Evolutionary conservation across 371 early-diverging fungal species (phyloP), one percentile per base, ranked within the genome.

Genomic region (Circinella minor): DNA sequence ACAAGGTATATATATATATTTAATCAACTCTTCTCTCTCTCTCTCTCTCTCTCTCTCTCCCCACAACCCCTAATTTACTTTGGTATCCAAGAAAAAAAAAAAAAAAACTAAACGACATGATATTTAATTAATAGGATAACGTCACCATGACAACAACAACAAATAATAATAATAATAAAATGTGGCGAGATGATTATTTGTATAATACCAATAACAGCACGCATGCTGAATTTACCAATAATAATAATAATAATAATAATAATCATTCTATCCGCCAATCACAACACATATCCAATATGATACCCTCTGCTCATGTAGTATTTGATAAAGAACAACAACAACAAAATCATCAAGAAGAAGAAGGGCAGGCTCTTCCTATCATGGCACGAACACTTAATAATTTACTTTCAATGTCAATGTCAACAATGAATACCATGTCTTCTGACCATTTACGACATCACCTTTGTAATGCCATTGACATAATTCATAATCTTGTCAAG

Each of bases 391-490:
- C 55, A 6, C 46, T 67, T 38, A 17, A 66, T n/a, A 43, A 46
- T 18, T 51, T 70, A 27, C 34, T 63, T 10, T 59, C 55, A 11
- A 47, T 46, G 27, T n/a, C 57, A 5, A 57, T 51, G 51, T 15
- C 49, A 47, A 65, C 66, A 51, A 71, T 60, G 68, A 72, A 55
- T 54, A 36, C 48, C n/a, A 69, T 71, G 55, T 60, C 75, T 20
- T 36, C 68, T 38, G 70, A 75, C 20, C 51, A 38, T 18, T 8
- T 72, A 15, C 54, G 69, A 34, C 71, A 74, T 13, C 73, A 72
- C 47, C 64, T 80, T 27, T 65, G 63, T 27, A 75, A 74, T 36
- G 66, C 74, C 38, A 71, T 69, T 49, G 71, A 74, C 14, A 61
- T 57, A 14, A 74, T 74, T 34, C 76, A 74, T 38, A 60, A 54